Percentiles rank a stretch among this genome's conserved stretches.
Evolutionary conservation across 441 rosid species (phyloP).

Genomic region (Adansonia grandidieri): DNA sequence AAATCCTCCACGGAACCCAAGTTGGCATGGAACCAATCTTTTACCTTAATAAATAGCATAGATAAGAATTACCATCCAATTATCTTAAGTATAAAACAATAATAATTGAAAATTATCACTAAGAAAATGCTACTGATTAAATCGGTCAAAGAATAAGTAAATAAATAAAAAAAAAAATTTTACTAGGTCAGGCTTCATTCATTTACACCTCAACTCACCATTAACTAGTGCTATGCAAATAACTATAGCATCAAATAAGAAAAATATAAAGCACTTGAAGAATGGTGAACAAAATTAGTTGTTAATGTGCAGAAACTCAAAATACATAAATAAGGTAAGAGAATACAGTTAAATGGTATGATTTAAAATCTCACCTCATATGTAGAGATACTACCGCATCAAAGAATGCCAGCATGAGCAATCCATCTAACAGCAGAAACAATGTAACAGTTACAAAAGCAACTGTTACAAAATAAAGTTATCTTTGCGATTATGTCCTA

Average conservation of each 20-base stretch:
- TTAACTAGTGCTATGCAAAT: neutral
- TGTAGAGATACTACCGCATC: neutral
- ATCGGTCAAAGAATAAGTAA: neutral
- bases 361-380: conserved; percentile 17
- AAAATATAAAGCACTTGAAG: conserved; percentile 1
- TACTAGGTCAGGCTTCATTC: neutral
- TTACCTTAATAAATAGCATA: neutral
- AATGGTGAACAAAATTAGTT: neutral
- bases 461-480: neutral
- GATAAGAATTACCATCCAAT: neutral
- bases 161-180: neutral
- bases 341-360: neutral
- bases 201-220: conserved; percentile 5
- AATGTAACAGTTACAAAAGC: neutral
- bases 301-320: conserved; percentile 1
- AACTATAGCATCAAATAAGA: neutral
- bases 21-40: neutral
- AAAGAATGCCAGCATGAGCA: neutral
- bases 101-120: neutral
- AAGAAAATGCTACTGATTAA: conserved; percentile 5
- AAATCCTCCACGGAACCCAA: neutral
- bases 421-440: neutral
- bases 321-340: neutral
- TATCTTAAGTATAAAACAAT: neutral
- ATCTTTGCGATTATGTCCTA: conserved; percentile 16